These are phyloP conservation scores for Plasmodium reichenowi DNA, from an alignment of 169 alveolate genomes.

Conservation along the genomic window DNA sequence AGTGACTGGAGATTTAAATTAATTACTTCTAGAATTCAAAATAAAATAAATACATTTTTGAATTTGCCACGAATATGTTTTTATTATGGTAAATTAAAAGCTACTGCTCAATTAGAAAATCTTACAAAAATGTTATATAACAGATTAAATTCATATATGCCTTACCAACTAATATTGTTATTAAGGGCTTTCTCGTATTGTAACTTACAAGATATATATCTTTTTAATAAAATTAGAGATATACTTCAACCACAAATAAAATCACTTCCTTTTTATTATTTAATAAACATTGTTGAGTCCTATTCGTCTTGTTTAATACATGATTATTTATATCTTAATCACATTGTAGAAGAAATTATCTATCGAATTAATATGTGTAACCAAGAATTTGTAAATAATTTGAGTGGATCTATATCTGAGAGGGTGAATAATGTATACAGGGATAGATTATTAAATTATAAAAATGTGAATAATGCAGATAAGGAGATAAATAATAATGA, in stretches of 20 bases:
- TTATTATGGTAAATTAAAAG: constrained; percentile 82
- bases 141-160: constrained; percentile 78
- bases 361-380: constrained; percentile 42
- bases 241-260: constrained; percentile 43
- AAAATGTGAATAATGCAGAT: background rate
- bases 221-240: constrained; percentile 78
- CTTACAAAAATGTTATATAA: constrained; percentile 78
- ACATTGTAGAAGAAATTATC: constrained; percentile 29
- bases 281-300: constrained; percentile 65
- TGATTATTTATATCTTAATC: constrained; percentile 42
- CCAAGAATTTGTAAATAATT: background rate
- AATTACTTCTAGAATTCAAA: constrained; percentile 78
- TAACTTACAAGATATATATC: constrained; percentile 83
- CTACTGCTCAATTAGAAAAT: constrained; percentile 84
- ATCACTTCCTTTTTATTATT: constrained; percentile 67
- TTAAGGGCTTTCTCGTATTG: constrained; percentile 82
- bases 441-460: background rate
- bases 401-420: background rate
- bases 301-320: constrained; percentile 68
- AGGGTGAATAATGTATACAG: background rate
- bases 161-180: constrained; percentile 82
- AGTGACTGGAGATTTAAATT: constrained; percentile 87
- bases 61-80: constrained; percentile 87
- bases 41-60: constrained; percentile 78
- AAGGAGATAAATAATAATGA: background rate